These are phyloP conservation scores for cucumber (Cucumis sativus) DNA, from an alignment of 306 rosid species.

Conservation along the genomic window Cucumber_9930_V3 NC_026660.2:14483001-14483500, in stretches of 20 bases:
- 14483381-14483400: conserved; percentile 51
- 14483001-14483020: conserved; percentile 82
- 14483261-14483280: background rate
- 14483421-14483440: conserved; percentile 75
- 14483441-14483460: conserved; percentile 61
- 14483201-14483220: background rate
- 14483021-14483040: conserved; percentile 57
- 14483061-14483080: conserved; percentile 13
- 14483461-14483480: conserved; percentile 62
- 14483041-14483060: conserved; percentile 74
- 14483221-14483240: background rate
- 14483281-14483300: background rate
- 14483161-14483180: background rate
- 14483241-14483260: background rate
- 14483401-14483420: conserved; percentile 73
- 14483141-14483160: background rate
- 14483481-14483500: conserved; percentile 56
- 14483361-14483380: conserved; percentile 76
- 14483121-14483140: background rate
- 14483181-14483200: background rate
- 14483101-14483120: background rate
- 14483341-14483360: conserved; percentile 42
- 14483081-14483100: background rate
- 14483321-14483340: conserved; percentile 44
- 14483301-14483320: background rate